phyloP scores from a whole-genome alignment of 441 rosid genomes.

The Erysimum cheiri region DNA sequence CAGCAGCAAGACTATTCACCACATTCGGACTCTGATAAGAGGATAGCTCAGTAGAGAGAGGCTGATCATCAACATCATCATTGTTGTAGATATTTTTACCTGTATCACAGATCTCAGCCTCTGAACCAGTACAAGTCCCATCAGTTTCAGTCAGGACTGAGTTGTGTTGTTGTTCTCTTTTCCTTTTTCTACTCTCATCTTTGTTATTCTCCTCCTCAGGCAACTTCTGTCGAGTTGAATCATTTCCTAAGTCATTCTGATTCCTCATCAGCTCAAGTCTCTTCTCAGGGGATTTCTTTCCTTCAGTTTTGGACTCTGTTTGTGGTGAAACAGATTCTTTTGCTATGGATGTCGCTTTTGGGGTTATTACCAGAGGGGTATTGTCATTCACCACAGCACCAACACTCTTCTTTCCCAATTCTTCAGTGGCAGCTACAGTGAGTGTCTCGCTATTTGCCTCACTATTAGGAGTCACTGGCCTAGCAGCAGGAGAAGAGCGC shows the following conservation, averaged over 20 bases:
- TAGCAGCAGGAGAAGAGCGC: slow-evolving; percentile 1
- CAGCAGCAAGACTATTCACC: slow-evolving; percentile 32
- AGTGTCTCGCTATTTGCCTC: background rate
- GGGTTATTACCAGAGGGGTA: background rate
- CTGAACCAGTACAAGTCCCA: slow-evolving; percentile 10
- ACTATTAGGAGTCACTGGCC: slow-evolving; percentile 9
- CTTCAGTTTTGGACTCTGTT: background rate
- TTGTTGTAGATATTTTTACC: background rate
- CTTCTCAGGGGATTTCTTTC: background rate
- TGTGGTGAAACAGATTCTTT: slow-evolving; percentile 18
- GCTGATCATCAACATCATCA: slow-evolving; percentile 11
- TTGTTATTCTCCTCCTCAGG: slow-evolving; percentile 37
- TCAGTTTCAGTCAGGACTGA: slow-evolving; percentile 36
- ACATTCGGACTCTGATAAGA: slow-evolving; percentile 38
- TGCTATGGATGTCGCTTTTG: background rate
- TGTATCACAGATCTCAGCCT: slow-evolving; percentile 4
- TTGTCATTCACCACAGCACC: background rate
- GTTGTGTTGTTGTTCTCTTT: slow-evolving; percentile 62
- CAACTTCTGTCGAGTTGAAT: slow-evolving; percentile 15
- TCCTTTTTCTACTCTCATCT: slow-evolving; percentile 55
- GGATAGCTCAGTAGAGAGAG: slow-evolving; percentile 45
- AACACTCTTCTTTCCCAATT: background rate
- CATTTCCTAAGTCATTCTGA: slow-evolving; percentile 1
- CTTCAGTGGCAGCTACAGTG: slow-evolving; percentile 36
- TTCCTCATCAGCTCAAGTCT: background rate